Conservation (phyloP, 805 yeast species). For the Wickerhamiella siamensis region DNA sequence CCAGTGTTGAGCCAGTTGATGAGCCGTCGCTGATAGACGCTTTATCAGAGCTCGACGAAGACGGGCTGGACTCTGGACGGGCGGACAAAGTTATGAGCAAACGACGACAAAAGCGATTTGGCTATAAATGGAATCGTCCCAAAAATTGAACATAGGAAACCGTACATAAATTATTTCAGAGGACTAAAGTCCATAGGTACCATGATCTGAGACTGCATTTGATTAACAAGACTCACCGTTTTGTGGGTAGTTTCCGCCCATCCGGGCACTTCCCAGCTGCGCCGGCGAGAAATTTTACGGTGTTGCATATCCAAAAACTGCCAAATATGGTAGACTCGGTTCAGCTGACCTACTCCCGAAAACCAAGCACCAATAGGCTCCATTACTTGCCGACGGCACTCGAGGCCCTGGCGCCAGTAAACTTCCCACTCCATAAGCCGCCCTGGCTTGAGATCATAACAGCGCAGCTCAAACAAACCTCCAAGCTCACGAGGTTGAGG, state of each 20-base stretch:
- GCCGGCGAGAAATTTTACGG: constrained; percentile 28
- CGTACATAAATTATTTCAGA: constrained; percentile 15
- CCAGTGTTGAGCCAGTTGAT: background rate
- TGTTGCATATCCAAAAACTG: constrained; percentile 33
- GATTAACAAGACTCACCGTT: constrained; percentile 27
- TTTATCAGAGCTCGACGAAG: constrained; percentile 1
- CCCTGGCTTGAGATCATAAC: constrained; percentile 29
- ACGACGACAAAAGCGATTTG: constrained; percentile 7
- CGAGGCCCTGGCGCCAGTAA: constrained; percentile 30
- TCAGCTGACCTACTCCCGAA: constrained; percentile 28
- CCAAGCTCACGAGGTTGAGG: constrained; percentile 30
- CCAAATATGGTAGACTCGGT: constrained; percentile 31
- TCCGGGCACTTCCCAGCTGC: constrained; percentile 32
- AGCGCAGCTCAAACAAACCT: constrained; percentile 30
- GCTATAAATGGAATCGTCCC: background rate
- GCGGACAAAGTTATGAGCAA: constrained; percentile 7
- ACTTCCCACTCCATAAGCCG: constrained; percentile 31
- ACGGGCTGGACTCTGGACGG: constrained; percentile 3
- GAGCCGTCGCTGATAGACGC: background rate
- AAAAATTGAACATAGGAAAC: background rate
- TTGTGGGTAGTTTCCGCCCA: constrained; percentile 34
- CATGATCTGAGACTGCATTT: constrained; percentile 27
- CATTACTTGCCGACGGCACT: constrained; percentile 32
- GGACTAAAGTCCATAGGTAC: constrained; percentile 31
- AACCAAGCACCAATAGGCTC: constrained; percentile 36